phyloP scores from a whole-genome alignment of 2,329 filamentous ascomycete genomes.

The Phaeosphaeriaceae sp. region DNA sequence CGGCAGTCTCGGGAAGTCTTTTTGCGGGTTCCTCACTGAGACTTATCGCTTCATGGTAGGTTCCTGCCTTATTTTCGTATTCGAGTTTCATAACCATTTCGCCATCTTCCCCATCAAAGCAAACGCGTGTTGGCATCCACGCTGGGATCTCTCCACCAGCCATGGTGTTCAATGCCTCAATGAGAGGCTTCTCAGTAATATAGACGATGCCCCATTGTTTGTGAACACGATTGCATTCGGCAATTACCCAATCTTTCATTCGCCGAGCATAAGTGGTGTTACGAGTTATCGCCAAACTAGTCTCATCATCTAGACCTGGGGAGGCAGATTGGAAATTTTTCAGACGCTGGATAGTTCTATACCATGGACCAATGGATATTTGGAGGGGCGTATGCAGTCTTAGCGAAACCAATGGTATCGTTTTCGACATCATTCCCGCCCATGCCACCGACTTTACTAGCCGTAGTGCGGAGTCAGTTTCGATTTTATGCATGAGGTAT shows the following conservation, averaged over 20 bases:
- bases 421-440: slow-evolving; percentile 24
- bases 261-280: slow-evolving; percentile 20
- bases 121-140: slow-evolving; percentile 36
- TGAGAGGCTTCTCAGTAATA: slow-evolving; percentile 25
- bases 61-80: slow-evolving; percentile 23
- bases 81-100: slow-evolving; percentile 40
- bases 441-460: slow-evolving; percentile 32
- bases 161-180: slow-evolving; percentile 32
- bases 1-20: background rate
- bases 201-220: slow-evolving; percentile 27
- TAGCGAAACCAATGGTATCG: slow-evolving; percentile 32
- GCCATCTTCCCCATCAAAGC: slow-evolving; percentile 36
- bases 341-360: slow-evolving; percentile 23
- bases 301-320: background rate
- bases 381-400: slow-evolving; percentile 38
- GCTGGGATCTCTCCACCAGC: slow-evolving; percentile 34
- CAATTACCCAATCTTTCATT: slow-evolving; percentile 31
- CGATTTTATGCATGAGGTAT: slow-evolving; percentile 17
- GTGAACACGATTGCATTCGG: slow-evolving; percentile 31
- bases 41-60: slow-evolving; percentile 10
- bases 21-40: slow-evolving; percentile 12
- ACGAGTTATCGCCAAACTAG: background rate
- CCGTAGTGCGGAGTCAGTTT: slow-evolving; percentile 26
- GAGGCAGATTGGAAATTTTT: background rate
- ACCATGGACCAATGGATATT: slow-evolving; percentile 35